These are phyloP conservation scores for Neurospora sp. DNA, from an alignment of 495 filamentous ascomycete species.

Conservation along the genomic window DNA sequence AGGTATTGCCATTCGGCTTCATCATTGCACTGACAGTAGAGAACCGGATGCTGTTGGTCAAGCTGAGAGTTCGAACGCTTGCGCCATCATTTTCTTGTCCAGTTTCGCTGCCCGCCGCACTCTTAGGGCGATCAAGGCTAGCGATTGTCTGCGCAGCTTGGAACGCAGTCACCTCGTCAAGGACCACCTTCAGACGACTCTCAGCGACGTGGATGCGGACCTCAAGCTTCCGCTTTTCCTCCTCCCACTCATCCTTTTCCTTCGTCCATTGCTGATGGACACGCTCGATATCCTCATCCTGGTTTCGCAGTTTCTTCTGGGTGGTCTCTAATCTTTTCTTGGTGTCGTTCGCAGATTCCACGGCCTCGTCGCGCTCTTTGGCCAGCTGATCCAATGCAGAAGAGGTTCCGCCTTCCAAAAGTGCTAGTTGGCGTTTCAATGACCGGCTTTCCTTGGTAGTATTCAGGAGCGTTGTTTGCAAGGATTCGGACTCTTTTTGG, in stretches of 20 bases:
- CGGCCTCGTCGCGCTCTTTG: conserved; percentile 76
- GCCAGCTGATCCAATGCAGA: conserved; percentile 74
- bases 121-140: conserved; percentile 30
- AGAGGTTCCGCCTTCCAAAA: conserved; percentile 78
- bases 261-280: conserved; percentile 66
- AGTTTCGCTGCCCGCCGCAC: conserved; percentile 40
- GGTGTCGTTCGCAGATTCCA: conserved; percentile 61
- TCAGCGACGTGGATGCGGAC: conserved; percentile 80
- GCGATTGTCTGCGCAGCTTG: conserved; percentile 47
- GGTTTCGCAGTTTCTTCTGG: conserved; percentile 65
- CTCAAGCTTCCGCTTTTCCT: conserved; percentile 71
- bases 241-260: conserved; percentile 75
- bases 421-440: conserved; percentile 71
- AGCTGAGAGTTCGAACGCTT: conserved; percentile 68
- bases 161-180: conserved; percentile 73
- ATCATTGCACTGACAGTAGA: conserved; percentile 50
- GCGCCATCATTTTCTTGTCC: conserved; percentile 59
- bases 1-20: conserved; percentile 57
- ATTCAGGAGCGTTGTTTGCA: conserved; percentile 49
- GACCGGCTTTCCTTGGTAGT: conserved; percentile 67
- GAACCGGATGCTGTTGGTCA: conserved; percentile 63
- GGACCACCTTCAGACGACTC: conserved; percentile 67
- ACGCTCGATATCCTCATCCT: conserved; percentile 75
- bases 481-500: conserved; percentile 60
- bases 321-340: conserved; percentile 68